Conservation (phyloP, 2,329 filamentous ascomycete species). For the Fusarium floridanum region DNA sequence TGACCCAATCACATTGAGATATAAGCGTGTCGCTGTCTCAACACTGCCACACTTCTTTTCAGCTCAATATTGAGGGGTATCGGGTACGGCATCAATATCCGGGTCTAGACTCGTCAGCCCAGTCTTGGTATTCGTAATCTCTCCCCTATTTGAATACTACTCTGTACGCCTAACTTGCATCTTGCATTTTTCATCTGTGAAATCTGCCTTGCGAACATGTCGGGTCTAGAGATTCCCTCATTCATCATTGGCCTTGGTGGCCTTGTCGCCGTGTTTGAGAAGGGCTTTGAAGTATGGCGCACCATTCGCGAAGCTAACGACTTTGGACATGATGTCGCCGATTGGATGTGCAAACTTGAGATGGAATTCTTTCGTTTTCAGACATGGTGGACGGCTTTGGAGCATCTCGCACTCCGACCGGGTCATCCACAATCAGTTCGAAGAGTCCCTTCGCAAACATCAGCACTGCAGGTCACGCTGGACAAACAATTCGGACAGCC, state of each 20-base stretch:
- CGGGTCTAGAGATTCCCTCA: not conserved
- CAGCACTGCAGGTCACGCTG: not conserved
- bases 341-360: not conserved
- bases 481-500: constrained; percentile 1
- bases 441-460: not conserved
- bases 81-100: not conserved
- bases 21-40: not conserved
- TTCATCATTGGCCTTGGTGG: not conserved
- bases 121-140: not conserved
- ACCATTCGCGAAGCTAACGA: not conserved
- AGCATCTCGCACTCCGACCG: not conserved
- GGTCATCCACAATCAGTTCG: not conserved
- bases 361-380: not conserved
- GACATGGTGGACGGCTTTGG: not conserved
- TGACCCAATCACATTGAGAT: not conserved
- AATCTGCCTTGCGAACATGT: not conserved
- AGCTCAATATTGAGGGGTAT: not conserved
- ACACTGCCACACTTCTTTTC: constrained; percentile 7
- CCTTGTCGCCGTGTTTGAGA: not conserved
- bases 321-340: not conserved
- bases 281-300: not conserved
- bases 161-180: not conserved
- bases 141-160: not conserved
- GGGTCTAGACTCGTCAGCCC: not conserved
- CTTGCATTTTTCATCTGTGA: not conserved